Base-by-base conservation (phyloP, 805 yeast genomes). In the Barnettozyma salicaria region DNA sequence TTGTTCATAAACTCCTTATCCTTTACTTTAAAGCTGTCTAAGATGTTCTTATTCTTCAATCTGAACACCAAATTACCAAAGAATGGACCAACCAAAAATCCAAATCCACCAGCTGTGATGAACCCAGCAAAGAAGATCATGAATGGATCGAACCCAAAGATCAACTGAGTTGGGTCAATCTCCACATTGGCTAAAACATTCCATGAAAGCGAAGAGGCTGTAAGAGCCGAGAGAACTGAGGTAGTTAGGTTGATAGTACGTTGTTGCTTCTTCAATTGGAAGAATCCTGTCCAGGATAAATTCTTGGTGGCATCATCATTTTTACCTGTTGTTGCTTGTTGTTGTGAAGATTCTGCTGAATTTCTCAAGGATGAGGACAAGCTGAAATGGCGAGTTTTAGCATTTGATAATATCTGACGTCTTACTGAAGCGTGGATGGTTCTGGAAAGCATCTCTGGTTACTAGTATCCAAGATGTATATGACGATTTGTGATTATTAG, bases 61-160 rank as follows among this genome's bases (percentile, higher is more conserved):
- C 73, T 72, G 65, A 89, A 89, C 4, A 85, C 50, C 19, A 75
- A 65, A 35, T 81, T 76, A 16, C 96, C 97, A 22, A 86, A 53
- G 4, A 76, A 55, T 30, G 97, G 97, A 2, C 97, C 97, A 32
- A 78, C 65, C 48, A 88, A 61, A 54, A 77, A 87, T 3, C 97
- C 97, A 24, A 81, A 57, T 31, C 76, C 77, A 19, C 90, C 90
- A 11, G 84, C 78, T 11, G 78, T 66, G 38, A 82, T 60, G 30
- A 88, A 74, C 1, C 80, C 88, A 29, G 82, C 86, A 26, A 83
- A 78, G 54, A 81, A 71, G 27, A 86, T 85, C 59, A 84, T 75
- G 49, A 85, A 67, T n/a, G 95, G 87, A 55, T 92, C 97, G 43
- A 90, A 69, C 2, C 97, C 98, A 61, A 83, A 73, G 34, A 90